A percentile compares a stretch with the other conserved stretches of the same genome.
phyloP scores from a whole-genome alignment of 1,284 basidiomycete genomes.

The Sphagnurus paluster region DNA sequence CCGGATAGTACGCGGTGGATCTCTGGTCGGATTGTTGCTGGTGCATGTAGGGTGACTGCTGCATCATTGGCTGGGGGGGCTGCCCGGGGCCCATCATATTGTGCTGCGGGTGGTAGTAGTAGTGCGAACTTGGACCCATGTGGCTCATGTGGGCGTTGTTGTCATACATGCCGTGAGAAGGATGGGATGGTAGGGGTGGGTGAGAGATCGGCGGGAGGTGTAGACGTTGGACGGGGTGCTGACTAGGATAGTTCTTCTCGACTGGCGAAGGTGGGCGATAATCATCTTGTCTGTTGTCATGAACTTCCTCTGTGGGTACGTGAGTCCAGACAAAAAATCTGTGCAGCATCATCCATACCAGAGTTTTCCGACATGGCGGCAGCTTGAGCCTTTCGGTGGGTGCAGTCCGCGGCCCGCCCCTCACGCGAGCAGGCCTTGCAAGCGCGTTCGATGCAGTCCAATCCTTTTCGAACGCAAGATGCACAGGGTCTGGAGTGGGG shows the following conservation, averaged over 20 bases:
- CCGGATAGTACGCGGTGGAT: conserved; percentile 32
- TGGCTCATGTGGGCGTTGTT: conserved; percentile 12
- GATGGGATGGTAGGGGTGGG: conserved; percentile 11
- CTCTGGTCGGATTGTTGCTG: conserved; percentile 15
- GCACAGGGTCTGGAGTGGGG: conserved; percentile 41
- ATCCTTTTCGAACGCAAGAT: conserved; percentile 46
- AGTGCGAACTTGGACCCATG: conserved; percentile 12
- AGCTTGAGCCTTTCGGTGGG: conserved; percentile 34
- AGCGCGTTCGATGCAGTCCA: conserved; percentile 47
- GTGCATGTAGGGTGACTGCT: neutral
- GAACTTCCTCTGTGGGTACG: conserved; percentile 2
- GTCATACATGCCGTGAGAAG: conserved; percentile 18
- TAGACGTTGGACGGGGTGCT: conserved; percentile 11
- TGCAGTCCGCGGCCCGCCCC: conserved; percentile 42
- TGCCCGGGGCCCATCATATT: conserved; percentile 24
- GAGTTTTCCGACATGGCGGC: conserved; percentile 32
- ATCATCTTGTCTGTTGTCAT: conserved; percentile 5
- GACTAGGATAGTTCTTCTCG: conserved; percentile 12
- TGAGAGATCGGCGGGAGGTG: conserved; percentile 19
- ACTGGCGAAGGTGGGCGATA: conserved; percentile 9
- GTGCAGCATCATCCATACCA: conserved; percentile 11
- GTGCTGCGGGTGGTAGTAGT: conserved; percentile 20
- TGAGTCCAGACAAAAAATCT: neutral
- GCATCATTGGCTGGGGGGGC: conserved; percentile 21
- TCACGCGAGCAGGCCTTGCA: conserved; percentile 43